A percentile compares a stretch with the other conserved stretches of the same genome.
Evolutionary conservation across 257 asterid genomes (phyloP).

Genomic region (Scutellaria minor): DNA sequence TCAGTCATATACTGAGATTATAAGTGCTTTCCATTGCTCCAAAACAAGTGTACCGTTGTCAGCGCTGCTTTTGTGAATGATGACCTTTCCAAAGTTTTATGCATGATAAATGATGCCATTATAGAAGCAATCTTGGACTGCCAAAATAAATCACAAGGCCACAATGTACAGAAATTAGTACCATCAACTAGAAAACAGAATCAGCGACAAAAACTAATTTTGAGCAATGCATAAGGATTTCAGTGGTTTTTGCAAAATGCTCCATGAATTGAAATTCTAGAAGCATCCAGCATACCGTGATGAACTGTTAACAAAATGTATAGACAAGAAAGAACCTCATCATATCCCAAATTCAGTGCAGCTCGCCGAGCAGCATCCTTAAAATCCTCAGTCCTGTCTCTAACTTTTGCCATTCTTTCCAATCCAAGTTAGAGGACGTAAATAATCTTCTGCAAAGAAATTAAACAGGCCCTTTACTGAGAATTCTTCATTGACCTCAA

Average conservation of each 20-base stretch:
- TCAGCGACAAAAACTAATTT: background rate
- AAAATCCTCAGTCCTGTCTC: conserved; percentile 94
- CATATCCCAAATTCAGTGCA: conserved; percentile 72
- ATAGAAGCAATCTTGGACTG: conserved; percentile 85
- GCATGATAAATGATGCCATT: conserved; percentile 89
- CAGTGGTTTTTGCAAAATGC: conserved; percentile 4
- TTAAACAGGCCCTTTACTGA: background rate
- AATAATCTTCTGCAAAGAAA: conserved; percentile 13
- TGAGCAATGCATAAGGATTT: background rate
- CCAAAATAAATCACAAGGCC: conserved; percentile 28
- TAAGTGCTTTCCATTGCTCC: background rate
- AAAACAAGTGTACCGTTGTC: conserved; percentile 58
- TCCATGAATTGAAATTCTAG: conserved; percentile 9
- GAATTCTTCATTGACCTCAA: conserved; percentile 11
- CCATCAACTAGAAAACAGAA: conserved; percentile 2
- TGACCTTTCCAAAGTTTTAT: conserved; percentile 64
- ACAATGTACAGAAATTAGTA: conserved; percentile 1
- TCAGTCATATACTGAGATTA: background rate
- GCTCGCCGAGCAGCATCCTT: conserved; percentile 81
- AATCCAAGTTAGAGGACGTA: conserved; percentile 18
- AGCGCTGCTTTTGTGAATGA: conserved; percentile 82
- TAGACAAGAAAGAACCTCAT: conserved; percentile 57
- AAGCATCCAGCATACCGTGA: conserved; percentile 10
- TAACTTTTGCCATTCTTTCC: conserved; percentile 64
- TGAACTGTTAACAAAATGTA: background rate